phyloP scores from a whole-genome alignment of 2,329 filamentous ascomycete species.

The Emmonsia crescens region DNA sequence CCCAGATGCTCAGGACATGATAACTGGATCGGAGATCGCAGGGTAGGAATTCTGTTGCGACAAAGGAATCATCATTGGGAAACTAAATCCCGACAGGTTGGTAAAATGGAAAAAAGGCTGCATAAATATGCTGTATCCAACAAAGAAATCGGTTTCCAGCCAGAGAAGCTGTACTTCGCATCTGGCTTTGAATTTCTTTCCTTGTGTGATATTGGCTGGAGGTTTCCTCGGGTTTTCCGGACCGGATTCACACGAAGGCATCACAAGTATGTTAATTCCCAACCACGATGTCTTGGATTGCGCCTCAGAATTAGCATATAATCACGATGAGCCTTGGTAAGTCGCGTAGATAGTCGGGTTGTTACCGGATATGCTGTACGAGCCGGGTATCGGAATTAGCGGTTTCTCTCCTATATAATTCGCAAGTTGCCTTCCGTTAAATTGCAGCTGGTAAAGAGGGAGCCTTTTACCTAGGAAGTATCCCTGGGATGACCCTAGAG shows the following conservation, averaged over 20 bases:
- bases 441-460: not conserved
- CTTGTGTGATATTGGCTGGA: not conserved
- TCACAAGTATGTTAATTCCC: not conserved
- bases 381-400: not conserved
- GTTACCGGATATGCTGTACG: not conserved
- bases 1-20: not conserved
- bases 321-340: not conserved
- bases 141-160: not conserved
- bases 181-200: not conserved
- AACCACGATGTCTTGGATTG: not conserved
- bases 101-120: not conserved
- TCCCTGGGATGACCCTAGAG: not conserved
- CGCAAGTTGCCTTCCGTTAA: not conserved
- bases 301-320: not conserved
- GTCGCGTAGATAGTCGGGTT: not conserved
- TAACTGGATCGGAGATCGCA: not conserved
- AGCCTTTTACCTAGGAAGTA: not conserved
- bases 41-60: not conserved
- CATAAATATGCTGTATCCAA: not conserved
- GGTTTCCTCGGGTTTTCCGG: not conserved
- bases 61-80: not conserved
- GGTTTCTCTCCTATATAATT: not conserved
- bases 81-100: not conserved
- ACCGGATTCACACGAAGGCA: not conserved
- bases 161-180: not conserved